Evolutionary conservation across 2,329 filamentous ascomycete species (phyloP).

Genomic region (Ceratocystiopsis sp.): DNA sequence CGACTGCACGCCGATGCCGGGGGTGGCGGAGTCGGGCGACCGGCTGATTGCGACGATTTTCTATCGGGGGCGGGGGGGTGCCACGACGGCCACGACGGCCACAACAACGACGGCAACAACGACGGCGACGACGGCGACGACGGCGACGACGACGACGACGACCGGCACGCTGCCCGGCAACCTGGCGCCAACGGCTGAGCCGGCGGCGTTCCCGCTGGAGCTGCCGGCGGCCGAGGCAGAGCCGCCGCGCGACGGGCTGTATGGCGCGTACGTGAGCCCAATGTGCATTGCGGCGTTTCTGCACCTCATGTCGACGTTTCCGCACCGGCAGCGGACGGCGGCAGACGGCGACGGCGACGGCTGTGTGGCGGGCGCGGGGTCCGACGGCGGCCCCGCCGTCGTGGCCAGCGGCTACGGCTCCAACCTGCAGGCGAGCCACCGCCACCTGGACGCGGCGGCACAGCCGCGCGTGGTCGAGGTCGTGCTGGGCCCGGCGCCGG

Average conservation of each 20-base stretch:
- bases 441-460: conserved; percentile 43
- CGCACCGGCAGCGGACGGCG: conserved; percentile 29
- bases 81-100: too few species aligned
- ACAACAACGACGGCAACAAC: not conserved
- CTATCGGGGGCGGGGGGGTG: conserved; percentile 30
- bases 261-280: conserved; percentile 48
- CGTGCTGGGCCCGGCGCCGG: conserved; percentile 42
- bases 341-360: not conserved
- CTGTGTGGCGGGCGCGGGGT: too few species aligned
- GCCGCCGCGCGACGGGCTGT: conserved; percentile 43
- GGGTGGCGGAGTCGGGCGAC: conserved; percentile 23
- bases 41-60: conserved; percentile 45
- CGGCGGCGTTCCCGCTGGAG: conserved; percentile 20
- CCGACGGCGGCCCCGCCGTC: too few species aligned
- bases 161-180: conserved; percentile 27
- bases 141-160: not conserved
- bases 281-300: conserved; percentile 50
- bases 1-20: conserved; percentile 39
- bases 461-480: conserved; percentile 50
- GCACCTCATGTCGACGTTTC: conserved; percentile 47
- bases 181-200: conserved; percentile 38
- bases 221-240: conserved; percentile 7
- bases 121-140: conserved; percentile 7
- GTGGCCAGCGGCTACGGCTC: conserved; percentile 11
- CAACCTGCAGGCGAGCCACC: conserved; percentile 42